A percentile compares a stretch with the other conserved stretches of the same genome.
Evolutionary conservation across 2,329 filamentous ascomycete species (phyloP).

Genomic region (Colletotrichum sp.): DNA sequence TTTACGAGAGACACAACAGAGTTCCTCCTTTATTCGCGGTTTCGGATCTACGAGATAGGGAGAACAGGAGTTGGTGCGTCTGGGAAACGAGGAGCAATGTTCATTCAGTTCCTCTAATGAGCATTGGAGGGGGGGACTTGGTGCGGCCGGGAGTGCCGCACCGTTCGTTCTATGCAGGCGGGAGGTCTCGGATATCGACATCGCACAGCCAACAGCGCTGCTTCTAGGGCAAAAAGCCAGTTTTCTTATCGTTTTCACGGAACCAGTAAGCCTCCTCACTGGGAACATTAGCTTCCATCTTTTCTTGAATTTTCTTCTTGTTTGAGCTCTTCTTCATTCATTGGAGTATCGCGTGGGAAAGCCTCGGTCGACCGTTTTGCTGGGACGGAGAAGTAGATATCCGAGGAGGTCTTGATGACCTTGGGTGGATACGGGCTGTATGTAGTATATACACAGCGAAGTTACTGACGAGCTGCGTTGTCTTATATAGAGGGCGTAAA

Average conservation of each 20-base stretch:
- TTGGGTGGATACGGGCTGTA: neutral
- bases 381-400: neutral
- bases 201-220: neutral
- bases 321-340: neutral
- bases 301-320: neutral
- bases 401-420: neutral
- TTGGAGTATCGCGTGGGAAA: neutral
- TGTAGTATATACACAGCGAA: conserved; percentile 14
- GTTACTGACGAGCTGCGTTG: neutral
- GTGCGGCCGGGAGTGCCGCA: neutral
- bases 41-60: conserved; percentile 1
- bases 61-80: conserved; percentile 17
- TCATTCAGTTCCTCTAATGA: neutral
- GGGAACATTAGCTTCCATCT: neutral
- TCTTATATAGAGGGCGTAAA: neutral
- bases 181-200: neutral
- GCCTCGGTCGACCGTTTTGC: neutral
- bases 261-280: neutral
- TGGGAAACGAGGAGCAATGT: neutral
- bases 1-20: neutral
- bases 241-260: neutral
- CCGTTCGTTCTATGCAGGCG: neutral
- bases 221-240: neutral
- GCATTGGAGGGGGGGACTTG: neutral
- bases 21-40: neutral